phyloP scores from a whole-genome alignment of 2,329 filamentous ascomycete species.

The Ophiosphaerella herpotricha region DNA sequence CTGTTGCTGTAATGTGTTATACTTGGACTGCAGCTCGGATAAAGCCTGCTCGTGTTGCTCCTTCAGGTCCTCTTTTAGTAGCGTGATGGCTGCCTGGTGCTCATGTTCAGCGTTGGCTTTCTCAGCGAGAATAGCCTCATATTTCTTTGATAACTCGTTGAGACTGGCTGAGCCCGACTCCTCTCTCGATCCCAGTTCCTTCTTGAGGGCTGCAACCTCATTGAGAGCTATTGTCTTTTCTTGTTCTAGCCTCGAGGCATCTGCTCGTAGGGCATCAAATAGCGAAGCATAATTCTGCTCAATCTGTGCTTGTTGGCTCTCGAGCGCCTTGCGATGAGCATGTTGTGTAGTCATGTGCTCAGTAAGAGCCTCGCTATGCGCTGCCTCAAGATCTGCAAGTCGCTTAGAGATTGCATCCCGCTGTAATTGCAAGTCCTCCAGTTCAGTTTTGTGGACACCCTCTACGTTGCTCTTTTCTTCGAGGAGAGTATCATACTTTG shows the following conservation, averaged over 20 bases:
- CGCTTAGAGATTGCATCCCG: conserved; percentile 24
- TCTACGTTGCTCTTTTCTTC: conserved; percentile 25
- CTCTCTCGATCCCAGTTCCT: conserved; percentile 24
- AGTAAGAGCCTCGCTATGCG: conserved; percentile 17
- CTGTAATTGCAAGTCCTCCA: conserved; percentile 22
- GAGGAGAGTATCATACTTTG: conserved; percentile 18
- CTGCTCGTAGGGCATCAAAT: conserved; percentile 35
- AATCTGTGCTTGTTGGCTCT: conserved; percentile 31
- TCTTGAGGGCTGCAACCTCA: conserved; percentile 28
- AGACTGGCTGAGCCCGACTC: conserved; percentile 19
- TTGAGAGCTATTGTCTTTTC: conserved; percentile 33
- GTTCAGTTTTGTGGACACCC: conserved; percentile 20
- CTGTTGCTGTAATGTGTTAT: conserved; percentile 26
- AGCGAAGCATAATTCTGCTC: conserved; percentile 37
- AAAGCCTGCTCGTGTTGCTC: conserved; percentile 32
- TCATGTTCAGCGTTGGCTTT: conserved; percentile 33
- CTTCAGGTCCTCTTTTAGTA: conserved; percentile 32
- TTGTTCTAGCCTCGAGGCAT: conserved; percentile 30
- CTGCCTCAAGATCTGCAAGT: conserved; percentile 29
- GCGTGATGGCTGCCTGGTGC: conserved; percentile 32
- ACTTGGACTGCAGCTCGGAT: conserved; percentile 30
- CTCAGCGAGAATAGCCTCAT: conserved; percentile 32
- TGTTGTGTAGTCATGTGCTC: conserved; percentile 25
- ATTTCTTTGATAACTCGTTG: conserved; percentile 29
- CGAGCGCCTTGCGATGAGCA: conserved; percentile 28